Evolutionary conservation across 441 rosid genomes (phyloP), one percentile per base, ranked within the genome.

Genomic region (Aquilaria agallochum): DNA sequence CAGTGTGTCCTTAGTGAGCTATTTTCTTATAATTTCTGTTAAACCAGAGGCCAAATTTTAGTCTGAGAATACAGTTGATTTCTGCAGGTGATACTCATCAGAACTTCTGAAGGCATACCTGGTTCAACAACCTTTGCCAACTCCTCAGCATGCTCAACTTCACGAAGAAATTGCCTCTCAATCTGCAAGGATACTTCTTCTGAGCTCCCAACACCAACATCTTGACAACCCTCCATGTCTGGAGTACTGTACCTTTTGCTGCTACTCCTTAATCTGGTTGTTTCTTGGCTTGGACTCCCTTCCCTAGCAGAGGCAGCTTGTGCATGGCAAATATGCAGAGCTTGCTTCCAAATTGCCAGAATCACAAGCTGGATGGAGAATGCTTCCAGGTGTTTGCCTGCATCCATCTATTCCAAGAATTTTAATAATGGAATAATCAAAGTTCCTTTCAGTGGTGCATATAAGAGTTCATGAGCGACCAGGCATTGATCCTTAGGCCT

Each of bases 291-390:
- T 33, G 95, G 92, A 68, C 88, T 89, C 77, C 87, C 97, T 80
- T 91, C 94, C 68, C 78, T 79, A 50, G 85, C 95, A 57, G 97
- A 90, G 60, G 90, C 90, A 80, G 96, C 96, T 74, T 79, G 92
- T 11, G 99, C 68, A 73, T 94, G 99, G 78, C 97, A 89, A 67
- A 91, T 86, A 80, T 91, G 80, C 70, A 91, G 72, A 31, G 95
- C 97, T 71, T 87, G 97, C 82, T 89, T 94, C 97, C 97, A 91
- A 53, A 94, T 86, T 68, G 97, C 99, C 44, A 91, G 94, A 69
- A 89, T 80, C 70, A 84, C 96, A 73, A 94, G 83, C 74, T 94
- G 96, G 64, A 94, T 80, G 6, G 99, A 91, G 84, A 94, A 94
- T 62, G 92, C 99, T 68, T 91, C 94, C 68, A 91, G 78, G 50